Conservation (phyloP, 495 filamentous ascomycete genomes). For the Tuber indicum region DNA sequence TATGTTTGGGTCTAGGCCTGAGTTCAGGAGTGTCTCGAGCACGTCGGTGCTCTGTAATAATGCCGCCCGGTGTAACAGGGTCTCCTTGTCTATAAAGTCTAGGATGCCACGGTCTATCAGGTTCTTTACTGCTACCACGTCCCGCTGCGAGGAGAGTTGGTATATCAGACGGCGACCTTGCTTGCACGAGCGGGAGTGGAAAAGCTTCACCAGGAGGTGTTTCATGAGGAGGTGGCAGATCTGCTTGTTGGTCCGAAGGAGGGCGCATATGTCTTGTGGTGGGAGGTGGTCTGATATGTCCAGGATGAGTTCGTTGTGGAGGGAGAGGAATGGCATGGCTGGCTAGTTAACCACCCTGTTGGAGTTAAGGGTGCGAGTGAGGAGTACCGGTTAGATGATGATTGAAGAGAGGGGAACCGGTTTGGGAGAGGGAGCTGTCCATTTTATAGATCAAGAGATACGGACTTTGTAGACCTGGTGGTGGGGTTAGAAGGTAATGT, state of each 20-base stretch:
- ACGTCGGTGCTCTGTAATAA: not conserved
- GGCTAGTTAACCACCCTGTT: not conserved
- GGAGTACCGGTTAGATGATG: not conserved
- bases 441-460: not conserved
- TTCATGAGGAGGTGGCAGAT: not conserved
- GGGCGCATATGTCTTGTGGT: conserved; percentile 8
- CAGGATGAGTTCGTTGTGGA: conserved; percentile 18
- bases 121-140: not conserved
- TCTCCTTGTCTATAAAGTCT: not conserved
- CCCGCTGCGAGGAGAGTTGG: not conserved
- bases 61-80: not conserved
- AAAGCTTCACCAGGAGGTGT: not conserved
- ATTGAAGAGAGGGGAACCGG: not conserved
- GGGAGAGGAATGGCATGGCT: not conserved
- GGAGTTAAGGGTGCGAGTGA: not conserved
- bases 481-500: not conserved
- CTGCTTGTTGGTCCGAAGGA: conserved; percentile 13
- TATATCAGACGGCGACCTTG: not conserved
- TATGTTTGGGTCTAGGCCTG: not conserved
- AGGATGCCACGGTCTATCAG: not conserved
- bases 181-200: not conserved
- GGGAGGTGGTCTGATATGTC: conserved; percentile 1
- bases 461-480: not conserved
- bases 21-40: not conserved
- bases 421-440: not conserved